These are phyloP conservation scores for Rubroboletus pulcherrimus DNA, from an alignment of 768 basidiomycete genomes.

Conservation along the genomic window DNA sequence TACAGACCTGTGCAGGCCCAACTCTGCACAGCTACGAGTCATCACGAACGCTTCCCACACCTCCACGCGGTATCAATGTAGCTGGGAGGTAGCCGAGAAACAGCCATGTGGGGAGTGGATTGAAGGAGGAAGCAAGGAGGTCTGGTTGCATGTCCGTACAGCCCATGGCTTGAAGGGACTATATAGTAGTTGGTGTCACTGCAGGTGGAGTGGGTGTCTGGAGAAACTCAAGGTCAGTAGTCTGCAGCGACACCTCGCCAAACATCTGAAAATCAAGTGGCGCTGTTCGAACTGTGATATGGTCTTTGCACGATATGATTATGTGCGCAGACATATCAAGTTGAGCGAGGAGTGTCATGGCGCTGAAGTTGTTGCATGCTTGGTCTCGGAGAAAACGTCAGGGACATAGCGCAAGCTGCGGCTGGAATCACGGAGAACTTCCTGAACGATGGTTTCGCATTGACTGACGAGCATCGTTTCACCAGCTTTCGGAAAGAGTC, in stretches of 20 bases:
- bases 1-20: neutral
- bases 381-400: neutral
- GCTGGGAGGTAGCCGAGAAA: neutral
- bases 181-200: neutral
- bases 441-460: neutral
- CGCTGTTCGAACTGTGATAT: slow-evolving; percentile 8
- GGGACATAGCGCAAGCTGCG: neutral
- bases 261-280: slow-evolving; percentile 12
- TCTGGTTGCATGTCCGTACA: slow-evolving; percentile 9
- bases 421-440: neutral
- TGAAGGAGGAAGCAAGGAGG: slow-evolving; percentile 10
- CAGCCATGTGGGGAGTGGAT: slow-evolving; percentile 1
- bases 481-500: neutral
- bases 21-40: neutral
- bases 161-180: slow-evolving; percentile 11
- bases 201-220: slow-evolving; percentile 9
- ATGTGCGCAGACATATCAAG: slow-evolving; percentile 7
- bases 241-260: slow-evolving; percentile 7
- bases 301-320: slow-evolving; percentile 7
- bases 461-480: neutral
- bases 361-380: neutral
- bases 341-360: slow-evolving; percentile 2
- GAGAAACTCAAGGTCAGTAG: slow-evolving; percentile 11
- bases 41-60: neutral
- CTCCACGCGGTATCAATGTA: slow-evolving; percentile 1